Percentiles rank a stretch among this genome's conserved stretches.
Evolutionary conservation across 2,329 filamentous ascomycete genomes (phyloP).

Genomic region (Penicillium sp.): DNA sequence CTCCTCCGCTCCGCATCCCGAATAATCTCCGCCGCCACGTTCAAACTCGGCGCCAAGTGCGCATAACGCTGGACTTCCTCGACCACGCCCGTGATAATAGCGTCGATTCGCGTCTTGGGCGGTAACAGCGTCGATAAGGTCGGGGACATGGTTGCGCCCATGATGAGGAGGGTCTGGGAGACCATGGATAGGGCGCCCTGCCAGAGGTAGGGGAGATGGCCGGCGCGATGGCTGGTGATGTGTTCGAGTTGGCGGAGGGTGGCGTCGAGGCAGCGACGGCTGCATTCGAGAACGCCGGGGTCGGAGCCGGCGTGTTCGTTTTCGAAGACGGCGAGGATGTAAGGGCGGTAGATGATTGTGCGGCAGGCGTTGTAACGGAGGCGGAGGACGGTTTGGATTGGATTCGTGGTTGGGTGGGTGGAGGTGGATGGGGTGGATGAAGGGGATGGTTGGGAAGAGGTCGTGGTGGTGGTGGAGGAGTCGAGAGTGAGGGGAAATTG

Average conservation of each 20-base stretch:
- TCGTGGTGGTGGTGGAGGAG: no score
- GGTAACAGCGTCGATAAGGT: conserved; percentile 62
- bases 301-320: conserved; percentile 69
- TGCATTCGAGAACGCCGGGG: conserved; percentile 67
- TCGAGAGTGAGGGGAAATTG: conserved; percentile 64
- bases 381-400: conserved; percentile 71
- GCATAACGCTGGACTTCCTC: conserved; percentile 69
- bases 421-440: no score
- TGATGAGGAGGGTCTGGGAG: conserved; percentile 72
- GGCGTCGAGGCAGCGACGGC: conserved; percentile 74
- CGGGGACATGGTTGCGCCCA: conserved; percentile 77
- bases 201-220: conserved; percentile 80
- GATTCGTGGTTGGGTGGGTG: conserved; percentile 60
- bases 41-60: conserved; percentile 68
- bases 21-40: conserved; percentile 71
- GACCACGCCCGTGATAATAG: conserved; percentile 71
- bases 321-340: conserved; percentile 72
- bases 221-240: conserved; percentile 70
- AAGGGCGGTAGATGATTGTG: conserved; percentile 79
- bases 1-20: conserved; percentile 70
- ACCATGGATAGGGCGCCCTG: conserved; percentile 78
- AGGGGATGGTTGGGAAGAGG: no score
- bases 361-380: conserved; percentile 78
- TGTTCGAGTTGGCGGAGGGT: conserved; percentile 74
- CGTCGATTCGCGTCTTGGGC: conserved; percentile 55